Evolutionary conservation across 169 alveolate genomes (phyloP), one percentile per base, ranked within the genome.

Genomic region (Cryptosporidium parvum): DNA sequence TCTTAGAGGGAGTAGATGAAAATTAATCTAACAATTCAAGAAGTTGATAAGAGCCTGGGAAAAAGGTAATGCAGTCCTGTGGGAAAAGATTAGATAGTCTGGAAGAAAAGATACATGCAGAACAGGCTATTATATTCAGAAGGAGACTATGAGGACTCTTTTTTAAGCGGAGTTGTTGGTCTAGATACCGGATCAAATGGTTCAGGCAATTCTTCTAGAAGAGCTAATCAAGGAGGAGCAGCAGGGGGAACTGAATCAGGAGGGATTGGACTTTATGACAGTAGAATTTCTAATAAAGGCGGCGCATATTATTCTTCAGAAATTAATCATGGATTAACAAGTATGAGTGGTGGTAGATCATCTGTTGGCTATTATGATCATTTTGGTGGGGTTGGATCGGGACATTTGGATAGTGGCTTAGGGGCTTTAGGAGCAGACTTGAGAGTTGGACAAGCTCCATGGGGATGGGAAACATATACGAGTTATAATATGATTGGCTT

Each of bases 391-490:
- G 72, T 37, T n/a, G 72, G 72, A 65, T 37, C 53, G 16, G 53
- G 72, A 29, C 72, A 65, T 37, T 14, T 37, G 72, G 72, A 65
- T n/a, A 31, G 31, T 37, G 72, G 72, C 6, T 10, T n/a, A n/a
- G 72, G 72, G 0, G 21, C 26, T 37, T 14, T 37, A 14, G 72
- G 33, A n/a, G 72, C 52, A 31, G 72, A 35, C 23, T n/a, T 65
- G 72, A 31, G 42, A n/a, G 69, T 31, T 23, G 72, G 72, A 1
- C 72, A 65, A 12, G 21, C 44, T 18, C 58, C 56, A 2, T 80
- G 89, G 89, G 89, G 89, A 16, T 80, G 89, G 89, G 89, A 80
- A 39, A 65, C 89, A 8, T 80, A 80, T 29, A 80, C 89, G 31
- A 80, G 89, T 45, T 80, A 80, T 16, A 80, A 80, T 65, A 65